Evolutionary conservation across 306 rosid species (phyloP), one percentile per base, ranked within the genome.

Genomic region (Cucurbita ficifolia): DNA sequence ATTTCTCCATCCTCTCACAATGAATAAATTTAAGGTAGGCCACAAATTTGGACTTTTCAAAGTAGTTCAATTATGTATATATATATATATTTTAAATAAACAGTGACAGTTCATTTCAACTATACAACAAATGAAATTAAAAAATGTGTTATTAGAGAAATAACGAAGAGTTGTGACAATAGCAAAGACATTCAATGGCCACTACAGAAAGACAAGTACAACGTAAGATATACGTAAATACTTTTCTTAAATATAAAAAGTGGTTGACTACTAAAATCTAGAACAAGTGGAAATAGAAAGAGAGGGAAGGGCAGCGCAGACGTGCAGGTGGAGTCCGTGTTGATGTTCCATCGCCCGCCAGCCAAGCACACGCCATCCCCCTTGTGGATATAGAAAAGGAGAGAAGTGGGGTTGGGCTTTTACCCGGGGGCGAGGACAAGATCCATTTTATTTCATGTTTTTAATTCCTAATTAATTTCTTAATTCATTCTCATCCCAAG

Each of bases 331-430:
- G 52, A 18, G 51, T 5, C 45, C 21, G 38, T 43, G 45, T 65
- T 65, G 14, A 14, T 18, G 8, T 5, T 21, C 4, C 35, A 22
- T 16, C 42, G 76, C 43, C 86, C 81, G 81, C 79, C 76, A 76
- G 72, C 50, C 45, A 14, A 78, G 76, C 63, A 18, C 49, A 45
- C 14, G 4, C 50, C 50, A 45, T 45, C 14, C 12, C 12, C 4
- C 51, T 29, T 29, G 33, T 29, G 33, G 33, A 29, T 29, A 29
- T 29, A 29, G 33, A 29, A 29, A 29, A 29, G 33, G 33, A 29
- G 33, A 29, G 33, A 29, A 29, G 33, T 29, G 33, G 33, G 33
- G 33, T 29, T 29, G 33, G 33, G 33, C 33, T 29, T 29, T 29
- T 49, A 49, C 8, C 53, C 53, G 16, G n/a, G 52, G 52, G 52